A percentile compares a stretch with the other conserved stretches of the same genome.
Conservation (phyloP, 164 flowering plant species). For the Cinnamomum micranthum region DNA sequence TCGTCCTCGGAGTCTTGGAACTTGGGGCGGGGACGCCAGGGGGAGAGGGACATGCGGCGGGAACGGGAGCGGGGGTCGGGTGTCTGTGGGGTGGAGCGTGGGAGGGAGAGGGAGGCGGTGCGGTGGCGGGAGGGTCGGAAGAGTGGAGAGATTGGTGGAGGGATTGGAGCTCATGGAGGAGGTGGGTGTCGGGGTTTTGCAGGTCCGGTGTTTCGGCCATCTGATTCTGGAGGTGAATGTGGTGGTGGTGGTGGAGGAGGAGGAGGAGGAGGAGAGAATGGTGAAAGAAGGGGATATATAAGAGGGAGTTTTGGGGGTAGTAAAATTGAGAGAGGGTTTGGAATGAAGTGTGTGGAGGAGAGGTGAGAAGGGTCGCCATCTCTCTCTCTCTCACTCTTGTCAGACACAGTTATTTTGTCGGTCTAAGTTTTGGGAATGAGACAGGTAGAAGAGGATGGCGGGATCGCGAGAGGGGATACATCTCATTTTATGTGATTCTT, state of each 20-base stretch:
- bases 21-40: slow-evolving; percentile 79
- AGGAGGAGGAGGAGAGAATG: background rate
- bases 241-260: background rate
- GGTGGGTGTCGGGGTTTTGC: slow-evolving; percentile 48
- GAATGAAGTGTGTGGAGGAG: slow-evolving; percentile 6
- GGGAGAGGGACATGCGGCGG: slow-evolving; percentile 77
- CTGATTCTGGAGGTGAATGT: background rate
- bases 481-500: too few species aligned
- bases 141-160: slow-evolving; percentile 43
- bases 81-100: slow-evolving; percentile 43
- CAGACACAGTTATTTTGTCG: too few species aligned
- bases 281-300: background rate
- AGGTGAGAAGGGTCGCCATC: background rate
- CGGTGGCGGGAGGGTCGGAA: slow-evolving; percentile 35
- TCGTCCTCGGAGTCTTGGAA: slow-evolving; percentile 21
- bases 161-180: slow-evolving; percentile 69
- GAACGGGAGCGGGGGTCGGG: slow-evolving; percentile 23
- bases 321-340: slow-evolving; percentile 21
- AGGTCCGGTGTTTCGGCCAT: slow-evolving; percentile 10
- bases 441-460: background rate
- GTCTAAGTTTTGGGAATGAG: too few species aligned
- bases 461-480: background rate
- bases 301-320: slow-evolving; percentile 21
- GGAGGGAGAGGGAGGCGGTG: slow-evolving; percentile 74
- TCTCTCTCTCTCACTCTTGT: background rate